phyloP scores from a whole-genome alignment of 2,329 filamentous ascomycete genomes.

The Cadophora sp. region DNA sequence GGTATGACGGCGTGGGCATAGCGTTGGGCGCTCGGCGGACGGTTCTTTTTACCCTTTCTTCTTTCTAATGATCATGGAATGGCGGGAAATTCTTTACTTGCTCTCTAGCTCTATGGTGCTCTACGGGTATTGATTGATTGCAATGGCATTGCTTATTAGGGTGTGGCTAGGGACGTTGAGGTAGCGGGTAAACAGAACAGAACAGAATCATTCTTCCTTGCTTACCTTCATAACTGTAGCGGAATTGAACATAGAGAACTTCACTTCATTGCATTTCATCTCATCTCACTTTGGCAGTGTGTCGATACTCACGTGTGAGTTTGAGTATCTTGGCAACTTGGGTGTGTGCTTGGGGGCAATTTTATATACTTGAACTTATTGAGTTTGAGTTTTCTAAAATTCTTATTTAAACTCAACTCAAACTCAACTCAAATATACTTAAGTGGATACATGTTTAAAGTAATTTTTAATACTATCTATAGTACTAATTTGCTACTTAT shows the following conservation, averaged over 20 bases:
- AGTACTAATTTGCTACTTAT: no score
- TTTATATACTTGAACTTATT: no score
- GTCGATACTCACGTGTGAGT: no score
- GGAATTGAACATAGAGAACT: not conserved
- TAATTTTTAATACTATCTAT: no score
- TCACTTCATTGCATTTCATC: no score
- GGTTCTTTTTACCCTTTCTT: not conserved
- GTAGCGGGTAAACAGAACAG: not conserved
- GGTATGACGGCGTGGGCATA: constrained; percentile 11
- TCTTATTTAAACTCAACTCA: no score
- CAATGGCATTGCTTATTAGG: not conserved
- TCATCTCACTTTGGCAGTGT: no score
- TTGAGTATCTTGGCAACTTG: no score
- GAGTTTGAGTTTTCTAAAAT: no score
- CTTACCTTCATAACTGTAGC: constrained; percentile 1
- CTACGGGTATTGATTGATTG: not conserved
- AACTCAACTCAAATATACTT: no score
- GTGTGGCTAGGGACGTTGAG: not conserved
- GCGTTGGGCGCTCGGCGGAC: constrained; percentile 8
- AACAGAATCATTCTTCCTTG: not conserved
- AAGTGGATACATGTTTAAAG: no score
- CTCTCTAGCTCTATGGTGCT: not conserved
- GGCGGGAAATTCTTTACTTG: not conserved
- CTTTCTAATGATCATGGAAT: not conserved
- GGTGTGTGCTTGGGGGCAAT: no score